These are phyloP conservation scores for Typha latifolia DNA, from an alignment of 176 grass and related monocot species.

Conservation along the genomic window DNA sequence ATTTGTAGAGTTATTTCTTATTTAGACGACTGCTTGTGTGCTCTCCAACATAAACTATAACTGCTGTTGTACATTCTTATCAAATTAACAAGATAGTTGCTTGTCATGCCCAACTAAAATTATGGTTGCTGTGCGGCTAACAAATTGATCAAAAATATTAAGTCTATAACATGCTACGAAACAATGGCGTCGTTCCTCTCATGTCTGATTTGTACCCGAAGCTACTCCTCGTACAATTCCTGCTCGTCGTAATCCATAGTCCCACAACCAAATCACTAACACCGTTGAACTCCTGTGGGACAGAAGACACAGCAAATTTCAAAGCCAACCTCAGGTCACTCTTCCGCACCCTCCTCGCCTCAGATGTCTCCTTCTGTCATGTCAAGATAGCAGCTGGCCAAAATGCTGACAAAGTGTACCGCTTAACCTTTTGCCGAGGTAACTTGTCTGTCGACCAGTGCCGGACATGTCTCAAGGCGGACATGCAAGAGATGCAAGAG, in stretches of 20 bases:
- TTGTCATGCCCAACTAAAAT: too few relatives aligned
- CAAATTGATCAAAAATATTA: too few relatives aligned
- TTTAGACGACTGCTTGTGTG: too few relatives aligned
- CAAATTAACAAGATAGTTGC: too few relatives aligned
- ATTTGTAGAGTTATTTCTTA: too few relatives aligned
- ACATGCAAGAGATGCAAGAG: too few relatives aligned
- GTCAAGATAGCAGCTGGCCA: not conserved
- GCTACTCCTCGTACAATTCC: not conserved
- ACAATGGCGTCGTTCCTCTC: too few relatives aligned
- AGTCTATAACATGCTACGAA: too few relatives aligned
- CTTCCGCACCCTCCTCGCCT: not conserved
- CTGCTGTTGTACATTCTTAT: too few relatives aligned
- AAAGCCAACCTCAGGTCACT: not conserved
- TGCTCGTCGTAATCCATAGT: not conserved
- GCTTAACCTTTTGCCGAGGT: constrained; percentile 23
- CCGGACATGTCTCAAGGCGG: not conserved
- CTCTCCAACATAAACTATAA: too few relatives aligned
- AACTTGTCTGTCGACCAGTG: constrained; percentile 6
- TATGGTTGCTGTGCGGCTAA: too few relatives aligned
- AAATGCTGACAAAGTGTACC: constrained; percentile 6
- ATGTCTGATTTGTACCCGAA: too few relatives aligned
- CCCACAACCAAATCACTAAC: not conserved
- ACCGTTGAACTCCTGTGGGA: not conserved
- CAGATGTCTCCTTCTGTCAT: not conserved
- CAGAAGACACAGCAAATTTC: not conserved